Evolutionary conservation across 75 land plant species (phyloP).

Genomic region (Gnetum montanum): DNA sequence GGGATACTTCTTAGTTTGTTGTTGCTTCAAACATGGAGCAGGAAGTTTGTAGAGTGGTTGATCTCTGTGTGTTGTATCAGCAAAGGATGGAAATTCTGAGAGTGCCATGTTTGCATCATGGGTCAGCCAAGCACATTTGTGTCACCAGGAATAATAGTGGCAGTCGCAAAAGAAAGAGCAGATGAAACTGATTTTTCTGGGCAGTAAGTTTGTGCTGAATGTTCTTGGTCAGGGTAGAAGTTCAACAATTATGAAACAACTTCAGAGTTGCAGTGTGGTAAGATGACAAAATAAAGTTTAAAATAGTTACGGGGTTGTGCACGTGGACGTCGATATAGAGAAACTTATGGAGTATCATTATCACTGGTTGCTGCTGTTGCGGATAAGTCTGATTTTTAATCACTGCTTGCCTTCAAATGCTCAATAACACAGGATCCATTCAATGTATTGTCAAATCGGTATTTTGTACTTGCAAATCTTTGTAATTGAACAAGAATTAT

Average conservation of each 20-base stretch:
- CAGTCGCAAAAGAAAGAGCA: conserved; percentile 45
- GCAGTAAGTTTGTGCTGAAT: conserved; percentile 34
- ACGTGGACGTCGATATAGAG: too few species aligned
- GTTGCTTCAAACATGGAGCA: conserved; percentile 33
- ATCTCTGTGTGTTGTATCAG: conserved; percentile 35
- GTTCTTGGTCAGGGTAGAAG: conserved; percentile 39
- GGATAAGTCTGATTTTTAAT: too few species aligned
- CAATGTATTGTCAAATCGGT: too few species aligned
- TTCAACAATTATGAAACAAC: conserved; percentile 20
- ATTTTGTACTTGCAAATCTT: too few species aligned
- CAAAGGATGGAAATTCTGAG: conserved; percentile 40
- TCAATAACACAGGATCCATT: too few species aligned
- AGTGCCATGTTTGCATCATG: conserved; percentile 53
- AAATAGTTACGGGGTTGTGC: too few species aligned
- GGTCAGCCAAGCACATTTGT: conserved; percentile 58
- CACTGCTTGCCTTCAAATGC: too few species aligned
- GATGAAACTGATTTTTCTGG: conserved; percentile 34
- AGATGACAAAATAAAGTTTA: too few species aligned
- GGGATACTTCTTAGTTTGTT: conserved; percentile 15
- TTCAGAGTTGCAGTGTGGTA: conserved; percentile 26
- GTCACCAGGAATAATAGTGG: conserved; percentile 40
- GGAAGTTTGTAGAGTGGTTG: conserved; percentile 48
- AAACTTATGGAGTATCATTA: too few species aligned
- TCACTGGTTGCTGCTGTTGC: too few species aligned
- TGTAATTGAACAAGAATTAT: too few species aligned